phyloP scores from a whole-genome alignment of 305 asterid species.

The Solanum hybrid region DNA sequence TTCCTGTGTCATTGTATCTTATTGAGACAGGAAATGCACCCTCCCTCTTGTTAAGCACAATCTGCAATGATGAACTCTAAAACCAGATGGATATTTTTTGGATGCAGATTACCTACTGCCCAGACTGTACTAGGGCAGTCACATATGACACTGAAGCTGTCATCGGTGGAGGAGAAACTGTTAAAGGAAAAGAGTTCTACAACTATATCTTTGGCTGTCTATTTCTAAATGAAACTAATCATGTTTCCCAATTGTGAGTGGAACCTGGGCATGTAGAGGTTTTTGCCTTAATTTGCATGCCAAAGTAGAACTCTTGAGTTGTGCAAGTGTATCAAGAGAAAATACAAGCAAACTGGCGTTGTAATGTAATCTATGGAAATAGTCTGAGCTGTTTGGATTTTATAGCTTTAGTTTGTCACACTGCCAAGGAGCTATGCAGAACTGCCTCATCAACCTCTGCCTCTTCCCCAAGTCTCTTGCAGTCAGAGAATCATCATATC shows the following conservation, averaged over 20 bases:
- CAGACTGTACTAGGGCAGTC: conserved; percentile 90
- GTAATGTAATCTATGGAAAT: neutral
- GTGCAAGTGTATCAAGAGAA: neutral
- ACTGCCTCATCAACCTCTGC: neutral
- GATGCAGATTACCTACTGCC: conserved; percentile 88
- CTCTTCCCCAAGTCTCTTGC: neutral
- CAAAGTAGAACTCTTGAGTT: neutral
- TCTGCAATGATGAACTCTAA: neutral
- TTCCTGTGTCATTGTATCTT: neutral
- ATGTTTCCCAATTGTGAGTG: conserved; percentile 54
- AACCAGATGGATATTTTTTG: neutral
- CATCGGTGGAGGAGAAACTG: conserved; percentile 29
- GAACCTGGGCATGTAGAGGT: neutral
- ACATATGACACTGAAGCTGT: conserved; percentile 64
- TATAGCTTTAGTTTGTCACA: neutral
- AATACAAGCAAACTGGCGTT: neutral
- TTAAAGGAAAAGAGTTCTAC: conserved; percentile 68
- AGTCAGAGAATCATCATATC: neutral
- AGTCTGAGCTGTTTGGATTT: neutral
- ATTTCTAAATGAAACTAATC: conserved; percentile 66
- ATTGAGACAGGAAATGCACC: neutral
- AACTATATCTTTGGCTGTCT: conserved; percentile 85
- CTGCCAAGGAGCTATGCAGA: neutral
- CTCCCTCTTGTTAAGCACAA: neutral
- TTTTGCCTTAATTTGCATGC: neutral